Evolutionary conservation across 345 rosid species (phyloP).

Genomic region (Noccaea bulbosa): DNA sequence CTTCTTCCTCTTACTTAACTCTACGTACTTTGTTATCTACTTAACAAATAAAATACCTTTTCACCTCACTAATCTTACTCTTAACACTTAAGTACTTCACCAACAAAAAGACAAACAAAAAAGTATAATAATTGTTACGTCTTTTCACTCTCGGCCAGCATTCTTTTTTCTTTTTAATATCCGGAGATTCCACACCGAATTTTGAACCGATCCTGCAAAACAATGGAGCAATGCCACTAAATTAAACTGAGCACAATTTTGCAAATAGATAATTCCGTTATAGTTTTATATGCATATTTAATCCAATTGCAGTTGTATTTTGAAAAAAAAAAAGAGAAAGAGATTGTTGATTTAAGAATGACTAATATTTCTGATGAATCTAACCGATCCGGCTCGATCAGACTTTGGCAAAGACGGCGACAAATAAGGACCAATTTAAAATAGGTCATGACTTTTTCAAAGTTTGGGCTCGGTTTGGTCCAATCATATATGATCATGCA

Average conservation of each 20-base stretch:
- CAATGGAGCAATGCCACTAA: too few relatives aligned
- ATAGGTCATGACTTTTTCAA: background rate
- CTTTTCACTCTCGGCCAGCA: background rate
- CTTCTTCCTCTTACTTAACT: conserved; percentile 42
- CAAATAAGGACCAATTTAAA: conserved; percentile 3
- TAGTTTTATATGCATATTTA: too few relatives aligned
- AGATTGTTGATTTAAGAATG: conserved; percentile 7
- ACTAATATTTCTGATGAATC: background rate
- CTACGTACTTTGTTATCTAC: conserved; percentile 24
- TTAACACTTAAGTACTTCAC: conserved; percentile 23
- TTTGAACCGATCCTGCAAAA: too few relatives aligned
- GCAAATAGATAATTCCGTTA: background rate
- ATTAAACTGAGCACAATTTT: conserved; percentile 6
- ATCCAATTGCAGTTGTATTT: background rate
- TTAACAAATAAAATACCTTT: conserved; percentile 16
- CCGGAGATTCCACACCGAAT: background rate
- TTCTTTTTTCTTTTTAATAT: conserved; percentile 9
- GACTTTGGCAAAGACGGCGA: background rate
- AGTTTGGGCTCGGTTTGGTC: conserved; percentile 22
- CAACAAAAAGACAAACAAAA: conserved; percentile 36
- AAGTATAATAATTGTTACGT: conserved; percentile 24
- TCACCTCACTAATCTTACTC: conserved; percentile 28
- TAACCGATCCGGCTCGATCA: conserved; percentile 1
- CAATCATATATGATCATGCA: background rate
- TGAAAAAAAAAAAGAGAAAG: background rate